Base-by-base conservation (phyloP, 106 monocot genomes). In the Dactylorhiza incarnata region DNA sequence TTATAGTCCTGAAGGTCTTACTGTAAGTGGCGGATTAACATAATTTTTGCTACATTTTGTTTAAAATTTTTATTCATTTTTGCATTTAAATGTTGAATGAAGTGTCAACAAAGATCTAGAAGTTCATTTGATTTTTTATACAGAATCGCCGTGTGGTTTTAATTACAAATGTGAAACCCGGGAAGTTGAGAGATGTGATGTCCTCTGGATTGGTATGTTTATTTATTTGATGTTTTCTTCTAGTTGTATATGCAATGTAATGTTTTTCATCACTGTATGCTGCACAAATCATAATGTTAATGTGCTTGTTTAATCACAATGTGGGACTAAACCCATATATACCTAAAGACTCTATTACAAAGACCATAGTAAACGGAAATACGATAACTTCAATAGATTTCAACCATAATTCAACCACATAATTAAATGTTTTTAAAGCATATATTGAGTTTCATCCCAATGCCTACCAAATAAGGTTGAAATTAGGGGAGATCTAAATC, bases 81-180 rank as follows among this genome's bases (percentile, higher is more conserved):
- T 71, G 6, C 14, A 49, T 79, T 14, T 47, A 51, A 63, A 37
- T 16, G 7, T 80, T 48, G 10, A 19, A 13, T 49, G 45, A 6
- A 15, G 20, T 13, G 9, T 54, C 11, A 5, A 16, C 50, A 24
- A 20, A 2, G 23, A 66, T 16, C 6, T 50, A 6, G 37, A 43
- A 51, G 1, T 72, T 26, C 43, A 67, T 71, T 51, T 73, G 15
- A 65, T 76, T 67, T 11, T 76, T 49, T 44, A 51, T 82, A 29
- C 83, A 97, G 97, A 94, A 91, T 58, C 97, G 91, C 9, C 84
- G 61, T 61, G 97, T 97, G 24, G 94, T 83, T 45, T 74, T 97
- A 23, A 89, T 97, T 75, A 91, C 97, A 12, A 97, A 97, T 86
- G 97, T 97, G 63, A 94, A 97, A 78, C 97, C 97, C 71, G 97